Evolutionary conservation across 106 monocot genomes (phyloP).

Genomic region (Dioscorea dumetorum): DNA sequence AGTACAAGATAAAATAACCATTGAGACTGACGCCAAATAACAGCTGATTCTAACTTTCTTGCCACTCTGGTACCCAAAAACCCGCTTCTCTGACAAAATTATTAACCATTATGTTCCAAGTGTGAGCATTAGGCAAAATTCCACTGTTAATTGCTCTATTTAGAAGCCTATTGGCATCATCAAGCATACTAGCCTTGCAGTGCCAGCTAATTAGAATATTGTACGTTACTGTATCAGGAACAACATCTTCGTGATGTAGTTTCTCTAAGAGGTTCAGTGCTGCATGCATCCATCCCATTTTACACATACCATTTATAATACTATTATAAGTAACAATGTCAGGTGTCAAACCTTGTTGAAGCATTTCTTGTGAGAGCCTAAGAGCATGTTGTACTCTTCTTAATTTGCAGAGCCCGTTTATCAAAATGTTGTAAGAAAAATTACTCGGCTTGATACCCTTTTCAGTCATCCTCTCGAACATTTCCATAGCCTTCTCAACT

Average conservation of each 20-base stretch:
- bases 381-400: constrained; percentile 71
- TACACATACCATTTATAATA: constrained; percentile 81
- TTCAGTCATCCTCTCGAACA: constrained; percentile 69
- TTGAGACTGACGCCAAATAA: neutral
- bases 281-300: constrained; percentile 51
- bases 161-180: constrained; percentile 53
- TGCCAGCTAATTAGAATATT: constrained; percentile 94
- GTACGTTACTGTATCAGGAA: constrained; percentile 71
- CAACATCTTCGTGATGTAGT: constrained; percentile 44
- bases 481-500: constrained; percentile 52
- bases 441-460: constrained; percentile 46
- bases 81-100: constrained; percentile 36
- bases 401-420: constrained; percentile 56
- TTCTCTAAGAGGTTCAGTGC: constrained; percentile 73
- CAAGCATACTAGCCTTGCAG: constrained; percentile 63
- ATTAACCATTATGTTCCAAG: constrained; percentile 63
- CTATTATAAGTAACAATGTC: constrained; percentile 84
- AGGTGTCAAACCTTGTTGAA: constrained; percentile 58
- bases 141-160: constrained; percentile 53
- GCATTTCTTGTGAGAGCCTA: constrained; percentile 69
- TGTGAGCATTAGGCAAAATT: constrained; percentile 52
- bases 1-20: no score
- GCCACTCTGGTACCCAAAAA: neutral
- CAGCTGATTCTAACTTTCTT: constrained; percentile 3
- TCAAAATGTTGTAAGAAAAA: constrained; percentile 69